phyloP scores from a whole-genome alignment of 177 flowering plant genomes.

The Tripterygium wilfordii region DNA sequence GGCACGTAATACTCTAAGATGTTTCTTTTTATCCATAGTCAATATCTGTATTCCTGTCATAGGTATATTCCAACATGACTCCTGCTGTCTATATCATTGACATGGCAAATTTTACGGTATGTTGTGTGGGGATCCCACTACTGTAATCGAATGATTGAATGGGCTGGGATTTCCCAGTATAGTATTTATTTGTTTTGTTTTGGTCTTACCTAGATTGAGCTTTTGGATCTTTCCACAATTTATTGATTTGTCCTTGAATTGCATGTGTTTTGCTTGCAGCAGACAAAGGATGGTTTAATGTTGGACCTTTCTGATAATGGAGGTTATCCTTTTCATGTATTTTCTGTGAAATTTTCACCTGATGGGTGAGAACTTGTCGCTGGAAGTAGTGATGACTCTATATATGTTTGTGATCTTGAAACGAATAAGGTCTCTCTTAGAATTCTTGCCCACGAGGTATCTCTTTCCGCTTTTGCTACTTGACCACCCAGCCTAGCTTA shows the following conservation, averaged over 20 bases:
- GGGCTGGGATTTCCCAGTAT: too few species aligned
- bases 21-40: too few species aligned
- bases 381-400: constrained; percentile 65
- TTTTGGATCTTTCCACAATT: too few species aligned
- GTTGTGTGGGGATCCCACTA: constrained; percentile 1
- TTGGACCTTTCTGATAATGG: constrained; percentile 67
- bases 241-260: neutral
- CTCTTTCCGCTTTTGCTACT: neutral
- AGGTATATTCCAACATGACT: constrained; percentile 90
- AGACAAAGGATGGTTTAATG: constrained; percentile 84
- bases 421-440: constrained; percentile 55
- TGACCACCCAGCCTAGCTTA: too few species aligned
- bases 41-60: constrained; percentile 20
- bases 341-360: constrained; percentile 80
- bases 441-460: constrained; percentile 70
- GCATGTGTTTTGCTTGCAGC: constrained; percentile 47
- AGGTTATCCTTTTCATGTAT: constrained; percentile 58
- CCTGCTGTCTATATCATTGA: constrained; percentile 75
- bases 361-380: constrained; percentile 94
- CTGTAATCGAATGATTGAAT: too few species aligned
- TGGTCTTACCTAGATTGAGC: neutral
- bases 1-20: too few species aligned
- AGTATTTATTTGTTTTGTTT: too few species aligned
- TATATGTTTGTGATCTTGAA: constrained; percentile 84
- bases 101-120: constrained; percentile 81